Evolutionary conservation across 2,329 filamentous ascomycete species (phyloP).

Genomic region (Fusarium torreyae): DNA sequence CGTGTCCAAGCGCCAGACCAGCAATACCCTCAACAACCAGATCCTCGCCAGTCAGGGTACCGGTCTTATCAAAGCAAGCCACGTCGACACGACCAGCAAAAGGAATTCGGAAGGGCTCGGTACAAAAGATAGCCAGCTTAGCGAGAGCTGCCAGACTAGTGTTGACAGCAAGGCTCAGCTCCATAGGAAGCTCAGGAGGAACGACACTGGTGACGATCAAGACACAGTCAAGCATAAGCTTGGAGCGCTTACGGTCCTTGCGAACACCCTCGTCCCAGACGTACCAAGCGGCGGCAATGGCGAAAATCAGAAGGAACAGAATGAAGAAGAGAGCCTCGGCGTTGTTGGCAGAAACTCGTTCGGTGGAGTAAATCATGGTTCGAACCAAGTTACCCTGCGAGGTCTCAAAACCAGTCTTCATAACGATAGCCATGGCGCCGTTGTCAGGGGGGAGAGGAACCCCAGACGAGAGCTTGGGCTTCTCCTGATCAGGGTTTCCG

Average conservation of each 20-base stretch:
- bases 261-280: slow-evolving; percentile 97
- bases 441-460: slow-evolving; percentile 91
- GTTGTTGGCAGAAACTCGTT: slow-evolving; percentile 98
- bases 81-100: slow-evolving; percentile 96
- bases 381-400: slow-evolving; percentile 97
- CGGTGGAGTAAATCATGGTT: slow-evolving; percentile 99
- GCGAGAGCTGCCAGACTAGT: slow-evolving; percentile 95
- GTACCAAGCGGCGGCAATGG: slow-evolving; percentile 97
- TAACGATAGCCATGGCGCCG: slow-evolving; percentile 92
- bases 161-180: slow-evolving; percentile 96
- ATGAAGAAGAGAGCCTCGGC: slow-evolving; percentile 97
- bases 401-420: slow-evolving; percentile 98
- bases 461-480: slow-evolving; percentile 79
- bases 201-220: slow-evolving; percentile 98
- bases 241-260: slow-evolving; percentile 96
- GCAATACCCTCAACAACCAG: slow-evolving; percentile 97
- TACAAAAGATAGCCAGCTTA: slow-evolving; percentile 98
- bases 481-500: slow-evolving; percentile 82
- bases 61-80: slow-evolving; percentile 98
- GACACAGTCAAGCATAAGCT: slow-evolving; percentile 96
- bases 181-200: slow-evolving; percentile 98
- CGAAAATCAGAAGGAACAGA: slow-evolving; percentile 95
- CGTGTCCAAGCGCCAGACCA: slow-evolving; percentile 81
- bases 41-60: slow-evolving; percentile 95
- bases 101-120: slow-evolving; percentile 97